Evolutionary conservation across 129 eudicot species (phyloP).

Genomic region (Flaveria robusta): DNA sequence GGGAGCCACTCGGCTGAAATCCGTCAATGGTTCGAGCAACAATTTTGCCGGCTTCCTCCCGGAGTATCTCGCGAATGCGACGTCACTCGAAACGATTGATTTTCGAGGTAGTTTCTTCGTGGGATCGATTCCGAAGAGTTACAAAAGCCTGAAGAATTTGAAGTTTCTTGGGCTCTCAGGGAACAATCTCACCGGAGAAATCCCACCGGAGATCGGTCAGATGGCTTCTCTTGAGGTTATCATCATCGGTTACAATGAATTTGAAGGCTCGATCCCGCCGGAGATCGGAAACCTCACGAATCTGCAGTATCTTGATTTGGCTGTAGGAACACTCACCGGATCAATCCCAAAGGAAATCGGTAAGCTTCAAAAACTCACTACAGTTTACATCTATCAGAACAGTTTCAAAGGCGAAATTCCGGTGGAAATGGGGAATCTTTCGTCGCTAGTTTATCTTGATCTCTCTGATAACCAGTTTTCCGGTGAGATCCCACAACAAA

Average conservation of each 20-base stretch:
- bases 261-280: slow-evolving; percentile 66
- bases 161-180: slow-evolving; percentile 87
- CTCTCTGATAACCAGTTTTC: slow-evolving; percentile 66
- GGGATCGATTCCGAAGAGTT: slow-evolving; percentile 65
- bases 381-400: slow-evolving; percentile 72
- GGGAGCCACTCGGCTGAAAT: slow-evolving; percentile 24
- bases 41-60: slow-evolving; percentile 70
- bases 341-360: slow-evolving; percentile 70
- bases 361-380: slow-evolving; percentile 57
- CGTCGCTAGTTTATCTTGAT: slow-evolving; percentile 60
- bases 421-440: slow-evolving; percentile 52
- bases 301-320: slow-evolving; percentile 75
- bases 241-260: slow-evolving; percentile 76
- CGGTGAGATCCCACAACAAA: slow-evolving; percentile 68
- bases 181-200: slow-evolving; percentile 69
- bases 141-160: slow-evolving; percentile 51
- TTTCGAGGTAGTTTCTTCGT: slow-evolving; percentile 70
- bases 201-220: slow-evolving; percentile 63
- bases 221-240: slow-evolving; percentile 66
- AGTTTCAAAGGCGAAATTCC: slow-evolving; percentile 65
- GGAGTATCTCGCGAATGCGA: slow-evolving; percentile 52
- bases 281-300: slow-evolving; percentile 72
- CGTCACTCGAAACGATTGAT: slow-evolving; percentile 59
- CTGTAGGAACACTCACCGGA: slow-evolving; percentile 69
- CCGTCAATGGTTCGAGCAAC: slow-evolving; percentile 74